Conservation (phyloP, 805 yeast genomes). For the Cyberlindnera petersonii region DNA sequence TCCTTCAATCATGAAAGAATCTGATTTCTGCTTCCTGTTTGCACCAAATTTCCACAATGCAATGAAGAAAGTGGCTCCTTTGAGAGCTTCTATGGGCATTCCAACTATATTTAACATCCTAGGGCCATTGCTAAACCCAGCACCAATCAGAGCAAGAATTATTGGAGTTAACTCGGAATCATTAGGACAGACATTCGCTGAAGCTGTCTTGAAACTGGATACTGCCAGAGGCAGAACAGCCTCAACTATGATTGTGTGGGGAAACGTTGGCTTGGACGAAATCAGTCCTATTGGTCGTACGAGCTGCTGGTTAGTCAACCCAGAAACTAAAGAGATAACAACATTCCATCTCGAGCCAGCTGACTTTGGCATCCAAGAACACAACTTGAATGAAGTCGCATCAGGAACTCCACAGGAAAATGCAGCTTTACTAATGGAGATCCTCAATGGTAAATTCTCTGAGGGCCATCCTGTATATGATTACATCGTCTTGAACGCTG, state of each 20-base stretch:
- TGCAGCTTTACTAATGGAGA: conserved; percentile 51
- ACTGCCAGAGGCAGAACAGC: conserved; percentile 38
- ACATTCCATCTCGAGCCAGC: conserved; percentile 53
- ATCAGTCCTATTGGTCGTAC: conserved; percentile 86
- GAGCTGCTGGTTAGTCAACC: conserved; percentile 68
- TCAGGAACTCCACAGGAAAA: conserved; percentile 88
- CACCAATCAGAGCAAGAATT: conserved; percentile 72
- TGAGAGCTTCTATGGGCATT: conserved; percentile 77
- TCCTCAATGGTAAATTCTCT: conserved; percentile 41
- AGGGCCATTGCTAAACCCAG: conserved; percentile 94
- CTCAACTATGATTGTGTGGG: conserved; percentile 85
- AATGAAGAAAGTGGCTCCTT: conserved; percentile 74
- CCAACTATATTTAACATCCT: conserved; percentile 92
- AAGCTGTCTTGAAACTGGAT: conserved; percentile 68
- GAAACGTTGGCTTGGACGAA: conserved; percentile 88
- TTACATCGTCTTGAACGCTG: conserved; percentile 86
- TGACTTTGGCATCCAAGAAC: conserved; percentile 80
- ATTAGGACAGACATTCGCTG: conserved; percentile 81
- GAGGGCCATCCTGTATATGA: conserved; percentile 68
- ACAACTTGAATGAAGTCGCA: conserved; percentile 59
- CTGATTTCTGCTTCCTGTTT: conserved; percentile 63
- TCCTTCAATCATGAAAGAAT: conserved; percentile 49
- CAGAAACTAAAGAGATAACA: conserved; percentile 38
- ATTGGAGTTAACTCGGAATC: conserved; percentile 83
- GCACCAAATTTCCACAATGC: conserved; percentile 96